Base-by-base conservation (phyloP, 106 monocot genomes). In the Narthecium ossifragum region DNA sequence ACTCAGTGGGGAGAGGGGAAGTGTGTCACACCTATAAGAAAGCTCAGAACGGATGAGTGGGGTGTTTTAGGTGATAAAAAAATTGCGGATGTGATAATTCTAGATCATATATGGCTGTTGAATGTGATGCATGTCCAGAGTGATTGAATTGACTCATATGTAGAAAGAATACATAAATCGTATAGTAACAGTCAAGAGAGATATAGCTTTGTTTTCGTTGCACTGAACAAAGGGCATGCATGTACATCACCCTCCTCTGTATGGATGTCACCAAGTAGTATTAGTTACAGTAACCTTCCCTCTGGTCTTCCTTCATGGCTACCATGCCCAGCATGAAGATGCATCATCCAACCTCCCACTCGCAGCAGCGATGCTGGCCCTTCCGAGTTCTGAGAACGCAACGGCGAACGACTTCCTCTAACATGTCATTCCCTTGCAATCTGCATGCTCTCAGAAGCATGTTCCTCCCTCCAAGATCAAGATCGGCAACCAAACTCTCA, bases 301-400 rank as follows among this genome's bases (percentile, higher is more conserved):
- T 10, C 17, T 8, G 17, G 17, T 46, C 3, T 46, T 8, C 3
- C 11, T 4, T 53, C 14, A 7, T 53, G 4, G 13, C 11, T 3
- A 29, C 4, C 0, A 31, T 29, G 23, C 17, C 4, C 31, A 32
- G 31, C 2, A 18, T 0, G 12, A 1, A 3, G 25, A 24, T 25
- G 9, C 1, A 59, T 62, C 46, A 70, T 30, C 72, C 63, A 6
- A 64, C 64, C 50, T 64, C 72, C 56, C 64, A 64, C 15, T 36
- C 23, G 22, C 34, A 48, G 48, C 51, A 34, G 26, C 12, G 27
- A 31, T 24, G 30, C 26, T 54, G 21, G 15, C 11, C 1, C 14
- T 55, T 25, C 27, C 48, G 28, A 11, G 37, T 9, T 2, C 51
- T 28, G 11, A 2, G 24, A 6, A 46, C 23, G 29, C 60, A 51